A percentile compares a stretch with the other conserved stretches of the same genome.
Conservation (phyloP, 1,139 yeast species). For the Candida glucosophila region DNA sequence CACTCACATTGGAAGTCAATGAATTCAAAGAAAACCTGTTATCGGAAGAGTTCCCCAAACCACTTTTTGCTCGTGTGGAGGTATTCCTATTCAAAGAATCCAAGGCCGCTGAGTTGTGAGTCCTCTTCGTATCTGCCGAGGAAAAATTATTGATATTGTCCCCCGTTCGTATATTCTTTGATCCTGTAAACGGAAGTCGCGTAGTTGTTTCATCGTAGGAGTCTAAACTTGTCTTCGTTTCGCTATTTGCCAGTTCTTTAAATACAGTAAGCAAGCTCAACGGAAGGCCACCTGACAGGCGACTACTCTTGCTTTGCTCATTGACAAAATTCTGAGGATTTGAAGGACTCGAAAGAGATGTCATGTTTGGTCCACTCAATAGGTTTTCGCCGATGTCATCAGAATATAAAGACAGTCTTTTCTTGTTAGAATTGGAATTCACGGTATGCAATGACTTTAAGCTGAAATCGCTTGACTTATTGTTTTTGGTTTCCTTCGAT, state of each 20-base stretch:
- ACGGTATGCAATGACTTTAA: constrained; percentile 29
- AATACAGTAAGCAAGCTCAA: constrained; percentile 34
- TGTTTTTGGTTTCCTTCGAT: too few relatives aligned
- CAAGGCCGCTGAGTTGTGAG: constrained; percentile 29
- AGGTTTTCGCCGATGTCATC: constrained; percentile 1
- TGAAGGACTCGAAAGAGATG: background rate
- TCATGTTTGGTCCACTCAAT: background rate
- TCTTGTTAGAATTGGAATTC: constrained; percentile 14
- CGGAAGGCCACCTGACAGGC: constrained; percentile 32
- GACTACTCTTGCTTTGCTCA: constrained; percentile 16
- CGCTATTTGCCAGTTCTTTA: constrained; percentile 17
- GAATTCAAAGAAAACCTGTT: constrained; percentile 33
- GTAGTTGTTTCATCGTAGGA: constrained; percentile 1
- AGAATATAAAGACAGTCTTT: constrained; percentile 19
- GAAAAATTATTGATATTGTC: constrained; percentile 1
- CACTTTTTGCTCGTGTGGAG: constrained; percentile 1
- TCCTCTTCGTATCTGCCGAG: too few relatives aligned
- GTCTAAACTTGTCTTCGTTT: constrained; percentile 1
- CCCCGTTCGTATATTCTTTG: constrained; percentile 1
- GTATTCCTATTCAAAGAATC: constrained; percentile 18
- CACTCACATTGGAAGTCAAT: constrained; percentile 33
- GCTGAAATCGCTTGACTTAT: constrained; percentile 22
- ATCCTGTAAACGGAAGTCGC: constrained; percentile 1
- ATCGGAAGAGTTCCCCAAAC: constrained; percentile 7
- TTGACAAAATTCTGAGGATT: too few relatives aligned